These are phyloP conservation scores for Scedosporium minutisporum DNA, from an alignment of 2,329 filamentous ascomycete species.

Conservation along the genomic window DNA sequence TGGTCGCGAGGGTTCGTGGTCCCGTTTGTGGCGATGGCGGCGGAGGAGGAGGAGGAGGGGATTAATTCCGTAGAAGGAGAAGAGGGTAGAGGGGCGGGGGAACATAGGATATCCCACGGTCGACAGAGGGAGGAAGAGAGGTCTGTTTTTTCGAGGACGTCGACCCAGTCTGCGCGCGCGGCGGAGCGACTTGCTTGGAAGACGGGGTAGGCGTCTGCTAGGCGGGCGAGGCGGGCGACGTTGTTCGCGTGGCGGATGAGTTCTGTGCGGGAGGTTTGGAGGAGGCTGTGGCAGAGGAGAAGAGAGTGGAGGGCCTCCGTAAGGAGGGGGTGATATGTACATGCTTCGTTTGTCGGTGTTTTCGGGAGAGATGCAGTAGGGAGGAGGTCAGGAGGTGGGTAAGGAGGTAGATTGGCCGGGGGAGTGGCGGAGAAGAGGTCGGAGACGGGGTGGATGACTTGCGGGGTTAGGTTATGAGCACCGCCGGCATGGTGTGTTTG, in stretches of 20 bases:
- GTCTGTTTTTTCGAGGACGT: constrained; percentile 14
- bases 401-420: constrained; percentile 51
- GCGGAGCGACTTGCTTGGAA: constrained; percentile 65
- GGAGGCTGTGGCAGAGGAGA: constrained; percentile 67
- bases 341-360: constrained; percentile 36
- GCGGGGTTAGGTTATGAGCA: constrained; percentile 15
- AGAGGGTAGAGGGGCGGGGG: constrained; percentile 42
- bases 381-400: neutral
- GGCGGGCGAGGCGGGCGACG: constrained; percentile 62
- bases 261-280: constrained; percentile 71
- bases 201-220: constrained; percentile 71
- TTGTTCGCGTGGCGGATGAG: constrained; percentile 73
- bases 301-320: constrained; percentile 70
- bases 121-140: constrained; percentile 33
- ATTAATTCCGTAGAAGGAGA: neutral
- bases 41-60: neutral
- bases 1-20: neutral
- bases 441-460: constrained; percentile 38
- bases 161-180: constrained; percentile 62
- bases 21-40: neutral
- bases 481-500: constrained; percentile 16
- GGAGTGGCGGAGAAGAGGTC: constrained; percentile 63
- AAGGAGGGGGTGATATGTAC: constrained; percentile 74
- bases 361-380: neutral
- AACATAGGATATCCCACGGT: constrained; percentile 62